phyloP scores from a whole-genome alignment of 2,329 filamentous ascomycete species.

The Epicoccum sorghinum region DNA sequence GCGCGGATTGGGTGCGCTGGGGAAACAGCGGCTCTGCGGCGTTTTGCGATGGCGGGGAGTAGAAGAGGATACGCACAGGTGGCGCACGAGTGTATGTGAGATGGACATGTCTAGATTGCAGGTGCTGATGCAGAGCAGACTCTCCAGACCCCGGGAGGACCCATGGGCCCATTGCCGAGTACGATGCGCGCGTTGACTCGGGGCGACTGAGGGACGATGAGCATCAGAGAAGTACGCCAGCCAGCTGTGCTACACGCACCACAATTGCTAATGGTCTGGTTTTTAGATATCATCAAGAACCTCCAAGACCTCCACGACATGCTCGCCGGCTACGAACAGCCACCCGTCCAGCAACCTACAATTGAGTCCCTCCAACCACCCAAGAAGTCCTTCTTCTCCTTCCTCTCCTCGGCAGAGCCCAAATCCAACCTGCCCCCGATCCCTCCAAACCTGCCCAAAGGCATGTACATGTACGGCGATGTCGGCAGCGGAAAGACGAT shows the following conservation, averaged over 20 bases:
- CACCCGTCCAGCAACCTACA: constrained; percentile 75
- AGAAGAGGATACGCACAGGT: constrained; percentile 39
- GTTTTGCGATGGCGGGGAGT: constrained; percentile 16
- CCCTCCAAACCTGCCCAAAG: constrained; percentile 78
- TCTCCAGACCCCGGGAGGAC: constrained; percentile 17
- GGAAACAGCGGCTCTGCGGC: constrained; percentile 5
- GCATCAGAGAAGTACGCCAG: constrained; percentile 80
- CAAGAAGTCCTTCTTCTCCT: constrained; percentile 62
- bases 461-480: constrained; percentile 93
- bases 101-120: background rate
- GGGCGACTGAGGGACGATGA: constrained; percentile 83
- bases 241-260: background rate
- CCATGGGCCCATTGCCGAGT: constrained; percentile 81
- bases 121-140: constrained; percentile 20
- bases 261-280: constrained; percentile 9
- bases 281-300: constrained; percentile 79
- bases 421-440: constrained; percentile 58
- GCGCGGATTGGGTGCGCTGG: constrained; percentile 11
- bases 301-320: constrained; percentile 89
- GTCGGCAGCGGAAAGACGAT: constrained; percentile 98
- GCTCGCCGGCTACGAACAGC: constrained; percentile 74
- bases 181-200: constrained; percentile 77
- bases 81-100: constrained; percentile 29
- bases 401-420: constrained; percentile 61
- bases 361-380: constrained; percentile 69